Base-by-base conservation (phyloP, 805 yeast species). In the Starmerella bombi region DNA sequence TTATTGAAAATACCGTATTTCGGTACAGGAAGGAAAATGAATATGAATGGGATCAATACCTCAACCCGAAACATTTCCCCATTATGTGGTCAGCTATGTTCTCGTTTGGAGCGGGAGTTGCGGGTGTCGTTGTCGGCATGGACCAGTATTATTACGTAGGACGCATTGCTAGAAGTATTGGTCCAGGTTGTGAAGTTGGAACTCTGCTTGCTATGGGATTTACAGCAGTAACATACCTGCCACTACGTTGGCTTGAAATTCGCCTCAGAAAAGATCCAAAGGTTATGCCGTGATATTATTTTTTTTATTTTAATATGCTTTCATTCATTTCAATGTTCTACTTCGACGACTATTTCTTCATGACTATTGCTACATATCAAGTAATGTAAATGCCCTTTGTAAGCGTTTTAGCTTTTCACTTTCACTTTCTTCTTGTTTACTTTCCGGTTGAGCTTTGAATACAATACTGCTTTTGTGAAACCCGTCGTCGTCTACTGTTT, bases 121-220 rank as follows among this genome's bases (percentile, higher is more conserved):
- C 73, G 0, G 94, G 93, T 35, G 93, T 83, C 0, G 83, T 80
- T 2, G 62, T 83, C 17, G 93, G 94, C 5, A 84, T 84, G 95
- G 69, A 80, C 20, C 95, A 84, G 58, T 80, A 75, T 5, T 84
- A 84, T 59, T 84, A 79, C 68, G 65, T 70, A 5, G 95, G 94
- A 0, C 83, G 83, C 0, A 50, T 83, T 9, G 93, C 93, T 10
- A 59, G 58, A 22, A 51, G 64, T 4, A 62, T 80, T 14, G 93
- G 93, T 17, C 75, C 67, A 5, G 45, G 85, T 81, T 41, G 93
- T 16, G 94, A 84, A 57, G 57, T 84, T 31, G 95, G 91, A 19
- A 75, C 78, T 72, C 80, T 86, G 75, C 57, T 83, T 28, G 66
- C 80, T 12, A 71, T 80, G 72, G 91, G 75, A 0, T 74, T 84